These are phyloP conservation scores for Cokeromyces recurvatus DNA, from an alignment of 371 early-diverging fungal species.

Conservation along the genomic window DNA sequence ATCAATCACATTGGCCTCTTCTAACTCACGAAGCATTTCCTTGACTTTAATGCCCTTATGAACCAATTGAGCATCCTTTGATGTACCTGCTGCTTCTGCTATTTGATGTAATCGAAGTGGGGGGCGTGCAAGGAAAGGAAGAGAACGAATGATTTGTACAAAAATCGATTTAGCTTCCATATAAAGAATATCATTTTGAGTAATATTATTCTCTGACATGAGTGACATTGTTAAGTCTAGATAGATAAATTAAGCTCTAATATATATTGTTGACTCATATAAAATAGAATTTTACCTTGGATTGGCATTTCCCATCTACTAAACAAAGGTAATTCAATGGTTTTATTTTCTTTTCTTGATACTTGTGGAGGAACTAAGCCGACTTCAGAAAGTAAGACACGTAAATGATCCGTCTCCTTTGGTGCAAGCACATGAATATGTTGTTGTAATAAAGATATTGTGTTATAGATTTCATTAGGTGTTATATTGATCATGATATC, in stretches of 20 bases:
- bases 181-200: slow-evolving; percentile 89
- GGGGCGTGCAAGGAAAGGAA: slow-evolving; percentile 56
- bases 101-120: slow-evolving; percentile 63
- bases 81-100: slow-evolving; percentile 76
- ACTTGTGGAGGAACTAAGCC: slow-evolving; percentile 75
- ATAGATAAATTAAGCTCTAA: neutral
- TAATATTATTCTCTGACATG: slow-evolving; percentile 82
- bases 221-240: slow-evolving; percentile 1
- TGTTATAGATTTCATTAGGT: slow-evolving; percentile 90
- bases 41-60: slow-evolving; percentile 90
- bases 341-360: slow-evolving; percentile 77
- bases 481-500: slow-evolving; percentile 85
- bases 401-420: slow-evolving; percentile 74
- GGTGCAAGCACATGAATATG: slow-evolving; percentile 80
- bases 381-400: slow-evolving; percentile 73
- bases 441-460: slow-evolving; percentile 78
- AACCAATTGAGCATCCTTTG: slow-evolving; percentile 81
- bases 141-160: slow-evolving; percentile 87
- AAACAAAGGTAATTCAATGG: slow-evolving; percentile 77
- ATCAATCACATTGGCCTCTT: slow-evolving; percentile 73
- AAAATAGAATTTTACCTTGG: slow-evolving; percentile 38
- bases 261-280: neutral
- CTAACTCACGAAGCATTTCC: slow-evolving; percentile 87
- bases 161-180: slow-evolving; percentile 93
- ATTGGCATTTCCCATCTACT: slow-evolving; percentile 89